Evolutionary conservation across 164 flowering plant species (phyloP), one percentile per base, ranked within the genome.

Genomic region (Taxillus chinensis): DNA sequence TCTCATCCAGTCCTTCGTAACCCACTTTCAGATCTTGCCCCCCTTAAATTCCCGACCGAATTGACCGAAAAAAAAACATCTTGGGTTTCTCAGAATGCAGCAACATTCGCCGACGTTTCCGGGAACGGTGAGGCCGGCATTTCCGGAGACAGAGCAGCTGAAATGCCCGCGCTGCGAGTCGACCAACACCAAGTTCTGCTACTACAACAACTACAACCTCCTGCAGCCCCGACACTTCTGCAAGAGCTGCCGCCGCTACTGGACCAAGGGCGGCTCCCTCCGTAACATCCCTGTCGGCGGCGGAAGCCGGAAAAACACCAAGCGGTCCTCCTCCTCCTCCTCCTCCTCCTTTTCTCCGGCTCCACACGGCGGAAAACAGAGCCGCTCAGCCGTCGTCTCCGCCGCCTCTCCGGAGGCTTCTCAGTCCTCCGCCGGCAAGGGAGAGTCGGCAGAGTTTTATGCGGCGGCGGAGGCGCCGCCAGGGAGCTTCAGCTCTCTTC

Each of bases 201-300:
- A 82, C 74, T 82, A 80, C 81, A 82, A 82, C 82, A 82, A 82
- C 80, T 82, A 82, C 77, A 82, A 80, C 49, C 80, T 82, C 68
- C 78, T 82, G 0, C 84, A 80, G 79, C 84, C 86, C 4, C 84
- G 86, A 68, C 84, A 82, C 62, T 82, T 68, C 69, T 82, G 86
- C 80, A 82, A 80, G 75, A 75, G 67, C 70, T 82, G 86, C 66
- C 41, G 72, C 7, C 53, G 82, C 37, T 82, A 82, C 72, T 82
- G 86, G 86, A 82, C 84, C 52, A 82, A 77, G 68, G 86, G 84
- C 37, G 84, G 84, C 41, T 74, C 87, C 12, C 78, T 89, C 3
- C 61, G 96, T 6, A 89, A 89, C 81, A 83, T 89, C 69, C 96
- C 96, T 0, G 83, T 89, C 13, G 96, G 96, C 37, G 96, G 96